Evolutionary conservation across 164 flowering plant species (phyloP).

Genomic region (Cinnamomum chago): DNA sequence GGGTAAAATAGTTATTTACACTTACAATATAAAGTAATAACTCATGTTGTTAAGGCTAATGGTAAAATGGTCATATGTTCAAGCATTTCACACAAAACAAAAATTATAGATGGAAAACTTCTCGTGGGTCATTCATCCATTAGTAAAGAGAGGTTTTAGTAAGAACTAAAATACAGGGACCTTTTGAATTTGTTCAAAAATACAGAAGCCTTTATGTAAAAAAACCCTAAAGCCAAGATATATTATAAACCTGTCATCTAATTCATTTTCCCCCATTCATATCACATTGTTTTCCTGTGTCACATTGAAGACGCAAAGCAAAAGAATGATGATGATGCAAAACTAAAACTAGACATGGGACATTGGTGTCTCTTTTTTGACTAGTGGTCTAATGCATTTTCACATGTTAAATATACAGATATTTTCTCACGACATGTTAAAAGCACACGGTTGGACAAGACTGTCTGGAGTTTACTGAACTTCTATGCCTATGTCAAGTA

Average conservation of each 20-base stretch:
- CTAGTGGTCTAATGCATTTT: conserved; percentile 1
- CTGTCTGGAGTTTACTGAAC: conserved; percentile 66
- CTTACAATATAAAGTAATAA: no score
- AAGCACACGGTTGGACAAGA: conserved; percentile 52
- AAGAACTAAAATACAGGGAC: no score
- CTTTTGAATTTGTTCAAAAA: no score
- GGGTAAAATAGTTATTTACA: no score
- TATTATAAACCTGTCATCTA: neutral
- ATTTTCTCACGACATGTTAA: conserved; percentile 56
- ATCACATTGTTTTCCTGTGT: neutral
- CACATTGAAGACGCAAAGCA: neutral
- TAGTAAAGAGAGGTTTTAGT: no score
- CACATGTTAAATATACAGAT: conserved; percentile 33
- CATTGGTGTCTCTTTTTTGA: neutral
- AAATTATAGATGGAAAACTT: no score
- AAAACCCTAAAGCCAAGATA: no score
- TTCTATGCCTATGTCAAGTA: conserved; percentile 67
- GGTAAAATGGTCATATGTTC: no score
- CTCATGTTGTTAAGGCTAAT: no score
- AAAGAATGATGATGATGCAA: neutral
- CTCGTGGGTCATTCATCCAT: no score
- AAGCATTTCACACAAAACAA: no score
- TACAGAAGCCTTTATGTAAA: no score
- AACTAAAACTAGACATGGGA: neutral
- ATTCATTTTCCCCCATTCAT: neutral